These are phyloP conservation scores for Phytophthora tentaculata DNA, from an alignment of 352 stramenopile species.

Conservation along the genomic window DNA sequence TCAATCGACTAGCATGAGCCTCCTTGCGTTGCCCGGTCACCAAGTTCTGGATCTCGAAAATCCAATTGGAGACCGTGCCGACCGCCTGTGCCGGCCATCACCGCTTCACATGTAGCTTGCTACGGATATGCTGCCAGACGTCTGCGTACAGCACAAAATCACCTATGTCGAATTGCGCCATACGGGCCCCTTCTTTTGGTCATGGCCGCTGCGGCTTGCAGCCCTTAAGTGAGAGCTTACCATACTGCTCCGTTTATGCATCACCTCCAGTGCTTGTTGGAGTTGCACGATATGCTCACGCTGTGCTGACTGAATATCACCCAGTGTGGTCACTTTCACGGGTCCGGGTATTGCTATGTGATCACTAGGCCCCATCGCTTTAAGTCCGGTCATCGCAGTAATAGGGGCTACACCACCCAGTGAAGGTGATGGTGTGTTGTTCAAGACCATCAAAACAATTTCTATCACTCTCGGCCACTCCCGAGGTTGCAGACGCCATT, in stretches of 20 bases:
- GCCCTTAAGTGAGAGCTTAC: too few species aligned
- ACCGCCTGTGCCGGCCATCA: background rate
- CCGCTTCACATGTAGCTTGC: too few species aligned
- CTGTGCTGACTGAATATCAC: too few species aligned
- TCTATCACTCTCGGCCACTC: slow-evolving; percentile 29
- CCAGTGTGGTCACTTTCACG: background rate
- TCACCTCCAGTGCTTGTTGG: too few species aligned
- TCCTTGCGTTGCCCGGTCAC: background rate
- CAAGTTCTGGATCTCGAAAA: background rate
- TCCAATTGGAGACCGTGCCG: background rate
- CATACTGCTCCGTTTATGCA: too few species aligned
- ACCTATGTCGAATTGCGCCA: too few species aligned
- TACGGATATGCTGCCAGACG: too few species aligned
- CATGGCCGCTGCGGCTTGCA: too few species aligned
- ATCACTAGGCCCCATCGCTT: background rate
- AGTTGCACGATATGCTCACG: too few species aligned
- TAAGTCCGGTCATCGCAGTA: background rate
- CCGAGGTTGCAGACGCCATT: background rate
- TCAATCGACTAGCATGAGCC: background rate
- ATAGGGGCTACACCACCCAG: background rate
- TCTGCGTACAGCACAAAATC: too few species aligned
- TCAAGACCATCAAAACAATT: slow-evolving; percentile 33
- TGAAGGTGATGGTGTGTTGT: slow-evolving; percentile 5
- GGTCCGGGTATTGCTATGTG: background rate
- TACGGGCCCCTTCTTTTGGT: too few species aligned